Base-by-base conservation (phyloP, 1,284 basidiomycete genomes). In the Ustilago cynodontis region DNA sequence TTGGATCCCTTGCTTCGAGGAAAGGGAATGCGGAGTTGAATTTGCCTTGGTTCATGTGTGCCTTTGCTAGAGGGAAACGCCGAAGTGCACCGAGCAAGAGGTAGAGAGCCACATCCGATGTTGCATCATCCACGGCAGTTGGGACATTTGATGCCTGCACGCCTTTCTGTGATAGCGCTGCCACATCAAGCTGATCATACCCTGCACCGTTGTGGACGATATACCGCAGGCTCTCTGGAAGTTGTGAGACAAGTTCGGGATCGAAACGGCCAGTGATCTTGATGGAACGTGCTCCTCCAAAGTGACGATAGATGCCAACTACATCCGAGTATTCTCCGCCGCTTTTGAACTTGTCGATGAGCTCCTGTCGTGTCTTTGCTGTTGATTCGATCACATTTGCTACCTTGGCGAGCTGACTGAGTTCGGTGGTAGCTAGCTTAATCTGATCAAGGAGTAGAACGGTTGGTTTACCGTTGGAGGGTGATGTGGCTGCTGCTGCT, bases 221-320 rank as follows among this genome's bases (percentile, higher is more conserved):
- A 50, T 77, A 84, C 20, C 73, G 67, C 49, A 82, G 62, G 4
- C 61, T 65, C 0, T 26, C 6, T 1, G 82, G 82, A 9, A 84
- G 77, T 45, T 65, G 53, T 2, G 56, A 59, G 2, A 84, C 72
- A 13, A 84, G 81, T 49, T 82, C 71, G 1, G 43, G 7, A 49
- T 84, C 82, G 57, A 84, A 83, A 41, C 71, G 67, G 35, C 81
- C 82, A 0, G 77, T 79, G 26, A 77, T 53, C 52, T 71, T 77
- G 54, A 83, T 54, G 1, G 79, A 81, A n/a, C 74, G 66, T 1
- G 80, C 74, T 1, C 81, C 81, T 14, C 84, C 87, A 86, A 93
- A 92, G 82, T 92, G 89, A 62, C 93, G 89, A 88, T 94, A 97
- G 70, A 96, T 90, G 22, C 90, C 94, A 10, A 92, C 89, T 1